Base-by-base conservation (phyloP, 2,329 filamentous ascomycete species). In the Aciculosporium take region DNA sequence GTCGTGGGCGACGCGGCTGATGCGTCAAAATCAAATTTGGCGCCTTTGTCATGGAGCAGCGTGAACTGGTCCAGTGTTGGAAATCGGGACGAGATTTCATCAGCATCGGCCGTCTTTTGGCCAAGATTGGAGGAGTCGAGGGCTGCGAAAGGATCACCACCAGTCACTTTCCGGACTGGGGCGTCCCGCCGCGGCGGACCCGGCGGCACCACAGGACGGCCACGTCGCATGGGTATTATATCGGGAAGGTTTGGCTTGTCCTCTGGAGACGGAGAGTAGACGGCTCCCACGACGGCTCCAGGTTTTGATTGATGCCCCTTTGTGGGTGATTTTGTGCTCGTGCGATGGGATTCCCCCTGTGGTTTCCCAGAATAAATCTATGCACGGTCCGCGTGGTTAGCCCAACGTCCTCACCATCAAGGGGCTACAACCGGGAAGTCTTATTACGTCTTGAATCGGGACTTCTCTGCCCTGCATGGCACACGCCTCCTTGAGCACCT, bases 61-160 rank as follows among this genome's bases (percentile, higher is more conserved):
- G 89, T 81, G 55, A 98, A 98, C 51, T 96, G 85, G 53, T 96
- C 88, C 20, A 98, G 68, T 5, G 85, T 88, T 0, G 91, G 91
- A 51, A 95, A 98, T 40, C 83, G 76, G 23, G 77, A 72, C 0
- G 89, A 86, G 21, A 95, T 66, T 54, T 96, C 89, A 50, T 96
- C 91, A 2, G 69, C 67, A 18, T 74, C 70, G 7, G 21, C 18
- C 9, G 65, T 65, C 20, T 64, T 53, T 49, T 67, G 49, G 47
- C n/a, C n/a, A n/a, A 62, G 60, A 3, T 51, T 24, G 29, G 58
- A 79, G 2, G 81, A 73, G 57, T 98, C 91, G 21, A 98, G 71
- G 0, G 85, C 86, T 15, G 86, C 86, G 57, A 96, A 98, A 0
- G 91, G 91, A 58, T 98, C 91, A 36, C 74, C 78, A 21, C 72